phyloP scores from a whole-genome alignment of 768 basidiomycete species.

The Hortiboletus flavorubellus region DNA sequence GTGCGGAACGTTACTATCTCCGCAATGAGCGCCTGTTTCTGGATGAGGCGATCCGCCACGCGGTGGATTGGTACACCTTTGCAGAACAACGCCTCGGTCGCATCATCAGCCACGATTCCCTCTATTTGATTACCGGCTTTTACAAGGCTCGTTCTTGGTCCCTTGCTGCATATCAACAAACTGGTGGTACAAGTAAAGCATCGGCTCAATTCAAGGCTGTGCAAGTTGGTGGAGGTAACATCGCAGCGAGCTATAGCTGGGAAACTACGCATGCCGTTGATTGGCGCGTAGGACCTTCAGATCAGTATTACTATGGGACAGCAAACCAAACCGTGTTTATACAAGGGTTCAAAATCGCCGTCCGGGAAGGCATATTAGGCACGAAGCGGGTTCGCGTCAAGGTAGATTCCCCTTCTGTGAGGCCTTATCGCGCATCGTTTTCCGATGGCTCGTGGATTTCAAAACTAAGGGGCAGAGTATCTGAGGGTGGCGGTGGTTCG shows the following conservation, averaged over 20 bases:
- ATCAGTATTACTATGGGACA: constrained; percentile 1
- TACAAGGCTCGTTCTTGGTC: constrained; percentile 25
- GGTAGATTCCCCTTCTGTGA: not conserved
- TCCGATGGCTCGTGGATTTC: not conserved
- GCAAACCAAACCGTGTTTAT: constrained; percentile 24
- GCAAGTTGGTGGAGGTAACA: constrained; percentile 9
- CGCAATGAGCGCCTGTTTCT: constrained; percentile 19
- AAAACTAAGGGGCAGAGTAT: not conserved
- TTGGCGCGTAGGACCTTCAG: constrained; percentile 6
- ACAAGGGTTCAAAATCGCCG: constrained; percentile 17
- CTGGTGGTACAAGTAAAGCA: not conserved
- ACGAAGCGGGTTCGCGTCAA: constrained; percentile 1
- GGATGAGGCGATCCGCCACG: constrained; percentile 20
- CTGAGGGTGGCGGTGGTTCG: not conserved
- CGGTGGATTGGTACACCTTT: constrained; percentile 28
- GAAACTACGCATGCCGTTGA: constrained; percentile 9
- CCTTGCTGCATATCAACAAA: constrained; percentile 17
- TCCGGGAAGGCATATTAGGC: constrained; percentile 1
- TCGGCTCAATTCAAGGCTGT: constrained; percentile 12
- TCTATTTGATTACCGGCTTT: constrained; percentile 23
- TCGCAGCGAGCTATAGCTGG: constrained; percentile 12
- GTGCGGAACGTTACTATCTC: constrained; percentile 23
- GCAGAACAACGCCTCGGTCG: constrained; percentile 18
- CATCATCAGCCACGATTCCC: constrained; percentile 19
- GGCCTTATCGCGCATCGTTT: not conserved